These are phyloP conservation scores for Ogataea salicorniae DNA, from an alignment of 805 yeast species.

Conservation along the genomic window DNA sequence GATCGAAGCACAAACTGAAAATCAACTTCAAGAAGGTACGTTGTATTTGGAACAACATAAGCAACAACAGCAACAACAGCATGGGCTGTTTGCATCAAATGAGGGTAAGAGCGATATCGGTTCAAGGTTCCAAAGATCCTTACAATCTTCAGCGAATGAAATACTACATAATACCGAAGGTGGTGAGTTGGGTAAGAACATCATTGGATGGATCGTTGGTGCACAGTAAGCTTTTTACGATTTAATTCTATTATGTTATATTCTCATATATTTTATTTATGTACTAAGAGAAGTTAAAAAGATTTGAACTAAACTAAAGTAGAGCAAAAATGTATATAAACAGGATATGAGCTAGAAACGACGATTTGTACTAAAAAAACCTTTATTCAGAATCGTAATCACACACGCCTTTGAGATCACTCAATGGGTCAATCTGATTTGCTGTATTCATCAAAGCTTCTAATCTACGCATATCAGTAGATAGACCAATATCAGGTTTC, in stretches of 20 bases:
- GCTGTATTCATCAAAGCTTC: slow-evolving; percentile 8
- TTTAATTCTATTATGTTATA: too few species aligned
- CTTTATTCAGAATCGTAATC: too few species aligned
- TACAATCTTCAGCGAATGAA: slow-evolving; percentile 25
- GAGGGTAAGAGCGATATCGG: slow-evolving; percentile 17
- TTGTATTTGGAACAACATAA: not conserved
- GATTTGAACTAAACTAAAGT: too few species aligned
- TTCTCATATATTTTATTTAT: too few species aligned
- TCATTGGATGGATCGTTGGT: slow-evolving; percentile 33
- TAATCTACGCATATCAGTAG: slow-evolving; percentile 6
- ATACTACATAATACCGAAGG: slow-evolving; percentile 15
- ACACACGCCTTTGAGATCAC: too few species aligned
- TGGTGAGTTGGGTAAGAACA: slow-evolving; percentile 28
- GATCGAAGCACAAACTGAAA: slow-evolving; percentile 9
- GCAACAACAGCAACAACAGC: not conserved
- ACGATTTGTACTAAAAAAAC: too few species aligned
- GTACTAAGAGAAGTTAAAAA: too few species aligned
- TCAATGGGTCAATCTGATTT: too few species aligned
- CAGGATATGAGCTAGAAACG: too few species aligned
- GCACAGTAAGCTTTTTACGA: slow-evolving; percentile 15
- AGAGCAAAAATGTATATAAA: too few species aligned
- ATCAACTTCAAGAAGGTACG: not conserved
- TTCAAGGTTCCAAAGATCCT: slow-evolving; percentile 24
- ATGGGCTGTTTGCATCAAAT: too few species aligned
- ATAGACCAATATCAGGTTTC: not conserved